Percentiles rank a stretch among this genome's conserved stretches.
These are phyloP conservation scores for Purshia tridentata DNA, from an alignment of 306 rosid species.

Conservation along the genomic window DNA sequence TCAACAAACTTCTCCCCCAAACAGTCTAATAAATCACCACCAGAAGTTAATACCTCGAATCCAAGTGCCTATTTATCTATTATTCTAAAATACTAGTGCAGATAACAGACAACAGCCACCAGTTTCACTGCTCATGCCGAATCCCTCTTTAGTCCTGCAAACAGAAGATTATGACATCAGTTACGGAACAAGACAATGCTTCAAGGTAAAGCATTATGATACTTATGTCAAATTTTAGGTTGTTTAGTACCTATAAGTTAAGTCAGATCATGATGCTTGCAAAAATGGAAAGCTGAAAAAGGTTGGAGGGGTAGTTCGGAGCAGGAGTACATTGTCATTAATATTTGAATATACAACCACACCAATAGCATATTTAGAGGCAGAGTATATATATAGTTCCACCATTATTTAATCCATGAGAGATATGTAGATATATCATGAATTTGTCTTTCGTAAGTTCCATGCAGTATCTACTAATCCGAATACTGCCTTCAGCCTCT, in stretches of 20 bases:
- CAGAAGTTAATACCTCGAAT: not conserved
- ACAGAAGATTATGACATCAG: not conserved
- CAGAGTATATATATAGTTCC: not conserved
- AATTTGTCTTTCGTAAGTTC: not conserved
- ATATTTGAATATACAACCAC: not conserved
- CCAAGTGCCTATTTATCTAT: constrained; percentile 3
- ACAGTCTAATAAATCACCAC: not conserved
- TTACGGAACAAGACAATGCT: not conserved
- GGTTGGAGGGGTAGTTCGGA: not conserved
- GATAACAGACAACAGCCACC: constrained; percentile 13
- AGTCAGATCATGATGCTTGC: not conserved
- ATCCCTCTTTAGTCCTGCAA: constrained; percentile 39
- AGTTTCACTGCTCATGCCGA: constrained; percentile 10
- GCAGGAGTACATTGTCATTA: not conserved
- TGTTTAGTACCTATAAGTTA: too few species aligned
- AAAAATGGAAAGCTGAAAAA: not conserved
- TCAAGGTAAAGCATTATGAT: not conserved
- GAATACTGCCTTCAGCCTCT: not conserved
- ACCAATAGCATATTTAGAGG: not conserved
- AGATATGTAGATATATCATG: not conserved
- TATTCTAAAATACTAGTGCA: constrained; percentile 7
- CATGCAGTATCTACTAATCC: not conserved
- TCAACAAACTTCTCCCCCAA: not conserved
- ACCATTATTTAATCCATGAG: not conserved
- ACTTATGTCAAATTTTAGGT: too few species aligned